Percentiles rank a stretch among this genome's conserved stretches.
Conservation (phyloP, 2,329 filamentous ascomycete genomes). For the Lecanicillium sp. region DNA sequence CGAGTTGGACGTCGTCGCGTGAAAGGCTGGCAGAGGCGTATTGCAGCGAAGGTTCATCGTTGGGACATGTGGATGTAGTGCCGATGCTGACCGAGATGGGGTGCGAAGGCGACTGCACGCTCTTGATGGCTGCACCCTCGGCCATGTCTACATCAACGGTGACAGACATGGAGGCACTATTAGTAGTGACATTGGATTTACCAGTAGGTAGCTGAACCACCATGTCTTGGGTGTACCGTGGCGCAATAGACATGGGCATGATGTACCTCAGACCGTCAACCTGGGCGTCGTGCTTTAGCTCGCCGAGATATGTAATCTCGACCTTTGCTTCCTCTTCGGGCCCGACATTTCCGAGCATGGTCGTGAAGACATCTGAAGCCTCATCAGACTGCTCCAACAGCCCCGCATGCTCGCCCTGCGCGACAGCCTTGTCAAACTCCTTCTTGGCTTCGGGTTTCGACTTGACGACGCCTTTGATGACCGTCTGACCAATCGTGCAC, state of each 20-base stretch:
- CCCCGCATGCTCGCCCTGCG: slow-evolving; percentile 54
- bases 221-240: slow-evolving; percentile 49
- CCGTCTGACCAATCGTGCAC: slow-evolving; percentile 54
- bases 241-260: slow-evolving; percentile 61
- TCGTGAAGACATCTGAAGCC: slow-evolving; percentile 61
- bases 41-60: slow-evolving; percentile 44
- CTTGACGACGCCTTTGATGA: slow-evolving; percentile 60
- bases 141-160: slow-evolving; percentile 41
- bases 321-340: slow-evolving; percentile 50
- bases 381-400: slow-evolving; percentile 57
- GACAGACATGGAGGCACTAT: slow-evolving; percentile 16
- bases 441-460: slow-evolving; percentile 56
- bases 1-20: slow-evolving; percentile 46
- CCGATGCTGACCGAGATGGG: slow-evolving; percentile 61
- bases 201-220: background rate
- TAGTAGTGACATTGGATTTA: background rate
- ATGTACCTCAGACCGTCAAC: slow-evolving; percentile 63
- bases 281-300: slow-evolving; percentile 66
- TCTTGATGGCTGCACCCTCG: slow-evolving; percentile 49
- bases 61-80: slow-evolving; percentile 36
- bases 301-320: slow-evolving; percentile 60
- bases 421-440: slow-evolving; percentile 53
- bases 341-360: slow-evolving; percentile 62
- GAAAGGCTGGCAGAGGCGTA: slow-evolving; percentile 58
- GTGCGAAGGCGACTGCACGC: slow-evolving; percentile 61